Base-by-base conservation (phyloP, 768 basidiomycete species). In the Daedaleopsis nitida region DNA sequence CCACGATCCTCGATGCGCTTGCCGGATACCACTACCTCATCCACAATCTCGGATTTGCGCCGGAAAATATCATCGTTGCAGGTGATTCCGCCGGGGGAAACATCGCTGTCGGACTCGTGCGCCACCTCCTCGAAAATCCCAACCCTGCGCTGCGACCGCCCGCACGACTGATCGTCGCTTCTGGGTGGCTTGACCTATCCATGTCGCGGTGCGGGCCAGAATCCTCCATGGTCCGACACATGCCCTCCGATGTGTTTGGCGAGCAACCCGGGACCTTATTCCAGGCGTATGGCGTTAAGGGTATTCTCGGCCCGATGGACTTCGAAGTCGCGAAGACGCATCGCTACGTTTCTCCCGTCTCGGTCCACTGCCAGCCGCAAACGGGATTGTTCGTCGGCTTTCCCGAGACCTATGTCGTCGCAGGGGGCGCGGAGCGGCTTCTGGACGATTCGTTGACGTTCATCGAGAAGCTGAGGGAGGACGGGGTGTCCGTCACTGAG, bases 11-110 rank as follows among this genome's bases (percentile, higher is more conserved):
- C 13, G 92, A 94, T 68, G 86, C 85, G 2, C 73, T 93, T 9
- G 83, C 88, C 2, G 91, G 86, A 8, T 94, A 92, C 71, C 74
- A 81, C 52, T 87, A 92, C 71, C 85, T 92, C 19, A 78, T 88
- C 35, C 76, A 81, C 49, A 74, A 68, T 8, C 74, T 87, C 27
- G 83, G 84, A 0, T 86, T 90, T 69, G 64, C 76, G 2, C 83
- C 89, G 0, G 71, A 75, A 17, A 75, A 89, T 65, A 86, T 94
- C 66, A 77, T 91, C 55, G 53, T 92, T 24, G 78, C 78, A 19
- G 92, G 91, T 2, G 91, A 94, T 70, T 92, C 88, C 1, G 89
- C 91, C 0, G 91, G 92, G 3, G 92, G 80, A 3, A 89, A 92
- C 71, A 82, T 92, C 27, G 84, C 85, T 0, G 77, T 84, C 35